Conservation (phyloP, 148 eudicot genomes). For the Nyssa sinensis region DNA sequence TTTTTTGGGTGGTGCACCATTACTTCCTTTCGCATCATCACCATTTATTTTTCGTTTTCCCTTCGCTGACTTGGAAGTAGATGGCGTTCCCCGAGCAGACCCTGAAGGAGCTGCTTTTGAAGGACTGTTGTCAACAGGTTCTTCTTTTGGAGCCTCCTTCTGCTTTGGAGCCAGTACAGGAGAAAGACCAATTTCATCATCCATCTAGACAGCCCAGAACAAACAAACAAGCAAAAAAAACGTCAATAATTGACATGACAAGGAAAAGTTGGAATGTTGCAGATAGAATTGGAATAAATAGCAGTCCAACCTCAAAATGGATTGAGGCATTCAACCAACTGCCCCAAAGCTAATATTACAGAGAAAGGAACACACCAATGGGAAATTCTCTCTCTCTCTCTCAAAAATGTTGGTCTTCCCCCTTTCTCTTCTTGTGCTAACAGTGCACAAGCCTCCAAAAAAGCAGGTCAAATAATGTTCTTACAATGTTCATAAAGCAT, state of each 20-base stretch:
- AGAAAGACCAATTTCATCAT: slow-evolving; percentile 76
- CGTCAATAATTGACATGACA: background rate
- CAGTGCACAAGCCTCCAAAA: background rate
- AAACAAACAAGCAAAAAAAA: background rate
- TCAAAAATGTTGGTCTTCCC: too few species aligned
- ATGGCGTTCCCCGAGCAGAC: slow-evolving; percentile 66
- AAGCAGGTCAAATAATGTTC: background rate
- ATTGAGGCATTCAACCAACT: background rate
- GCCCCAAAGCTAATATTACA: too few species aligned
- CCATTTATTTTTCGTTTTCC: slow-evolving; percentile 76
- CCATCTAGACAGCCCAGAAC: slow-evolving; percentile 34
- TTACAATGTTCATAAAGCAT: background rate
- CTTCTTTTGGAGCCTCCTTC: slow-evolving; percentile 78
- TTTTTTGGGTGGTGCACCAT: slow-evolving; percentile 62
- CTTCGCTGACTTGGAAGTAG: slow-evolving; percentile 70
- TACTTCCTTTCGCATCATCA: slow-evolving; percentile 65
- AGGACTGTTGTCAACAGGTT: slow-evolving; percentile 75
- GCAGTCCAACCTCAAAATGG: background rate
- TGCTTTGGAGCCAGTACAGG: slow-evolving; percentile 77
- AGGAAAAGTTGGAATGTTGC: background rate
- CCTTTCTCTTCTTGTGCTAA: background rate
- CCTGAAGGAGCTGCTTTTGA: slow-evolving; percentile 50
- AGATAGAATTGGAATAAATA: background rate
- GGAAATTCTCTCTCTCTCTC: background rate
- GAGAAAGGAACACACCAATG: too few species aligned